phyloP scores from a whole-genome alignment of 192 early-diverging fungal species.

The Podila minutissima region DNA sequence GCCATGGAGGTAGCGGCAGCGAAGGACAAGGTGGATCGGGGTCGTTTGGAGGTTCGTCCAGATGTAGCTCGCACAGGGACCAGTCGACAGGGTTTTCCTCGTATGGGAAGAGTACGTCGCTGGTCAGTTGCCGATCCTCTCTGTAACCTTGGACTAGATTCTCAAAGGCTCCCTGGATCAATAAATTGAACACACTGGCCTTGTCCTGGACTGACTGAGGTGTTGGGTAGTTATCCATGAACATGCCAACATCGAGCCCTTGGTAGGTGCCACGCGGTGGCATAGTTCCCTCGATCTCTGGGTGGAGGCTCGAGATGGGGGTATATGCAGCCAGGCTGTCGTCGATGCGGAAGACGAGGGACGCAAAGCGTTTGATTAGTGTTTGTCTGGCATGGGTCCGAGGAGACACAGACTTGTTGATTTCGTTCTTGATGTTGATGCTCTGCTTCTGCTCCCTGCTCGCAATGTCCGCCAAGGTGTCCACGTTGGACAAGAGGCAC shows the following conservation, averaged over 20 bases:
- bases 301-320: background rate
- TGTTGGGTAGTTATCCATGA: constrained; percentile 2
- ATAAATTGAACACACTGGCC: background rate
- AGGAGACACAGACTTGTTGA: background rate
- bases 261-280: background rate
- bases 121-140: background rate
- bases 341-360: constrained; percentile 3
- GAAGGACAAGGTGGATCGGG: background rate
- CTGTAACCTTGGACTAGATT: background rate
- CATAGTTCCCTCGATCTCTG: constrained; percentile 1
- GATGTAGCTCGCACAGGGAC: background rate
- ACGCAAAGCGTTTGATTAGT: background rate
- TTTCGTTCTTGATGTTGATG: background rate
- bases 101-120: background rate
- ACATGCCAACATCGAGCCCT: background rate
- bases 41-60: background rate
- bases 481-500: background rate
- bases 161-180: background rate
- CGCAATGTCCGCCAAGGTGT: background rate
- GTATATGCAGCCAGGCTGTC: background rate
- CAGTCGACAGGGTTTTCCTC: background rate
- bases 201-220: background rate
- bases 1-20: background rate
- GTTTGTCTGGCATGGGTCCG: background rate
- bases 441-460: background rate